Conservation (phyloP, 2,329 filamentous ascomycete species). For the Hawksworthiomyces lignivorus region DNA sequence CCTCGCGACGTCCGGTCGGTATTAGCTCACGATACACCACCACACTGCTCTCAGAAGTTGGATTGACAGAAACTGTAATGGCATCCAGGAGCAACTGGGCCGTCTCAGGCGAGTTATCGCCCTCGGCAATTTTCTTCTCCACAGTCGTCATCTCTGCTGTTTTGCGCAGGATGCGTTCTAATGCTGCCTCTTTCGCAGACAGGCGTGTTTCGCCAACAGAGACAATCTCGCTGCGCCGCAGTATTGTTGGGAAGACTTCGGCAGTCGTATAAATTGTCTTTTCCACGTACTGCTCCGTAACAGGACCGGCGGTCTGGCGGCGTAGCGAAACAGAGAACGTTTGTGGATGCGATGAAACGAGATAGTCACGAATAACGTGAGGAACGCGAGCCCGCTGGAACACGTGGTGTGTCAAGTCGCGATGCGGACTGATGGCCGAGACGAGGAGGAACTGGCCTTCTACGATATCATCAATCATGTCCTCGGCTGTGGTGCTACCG, state of each 20-base stretch:
- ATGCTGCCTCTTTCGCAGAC: constrained; percentile 72
- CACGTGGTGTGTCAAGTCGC: constrained; percentile 72
- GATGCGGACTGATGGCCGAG: constrained; percentile 71
- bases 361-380: constrained; percentile 76
- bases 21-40: constrained; percentile 70
- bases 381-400: constrained; percentile 84
- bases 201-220: constrained; percentile 58
- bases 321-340: constrained; percentile 70
- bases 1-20: constrained; percentile 36
- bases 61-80: constrained; percentile 68
- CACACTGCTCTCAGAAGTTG: constrained; percentile 67
- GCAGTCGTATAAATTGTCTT: constrained; percentile 79
- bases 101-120: constrained; percentile 54
- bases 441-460: constrained; percentile 89
- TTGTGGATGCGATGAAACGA: constrained; percentile 69
- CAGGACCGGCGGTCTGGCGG: constrained; percentile 60
- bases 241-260: constrained; percentile 83
- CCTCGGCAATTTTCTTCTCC: constrained; percentile 65
- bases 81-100: constrained; percentile 66
- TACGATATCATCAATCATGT: constrained; percentile 57
- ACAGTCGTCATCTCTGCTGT: constrained; percentile 74
- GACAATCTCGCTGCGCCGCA: constrained; percentile 79
- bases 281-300: constrained; percentile 68
- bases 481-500: constrained; percentile 41
- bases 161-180: constrained; percentile 86